Evolutionary conservation across 2,329 filamentous ascomycete genomes (phyloP).

Genomic region (Hypoxylon sp.): DNA sequence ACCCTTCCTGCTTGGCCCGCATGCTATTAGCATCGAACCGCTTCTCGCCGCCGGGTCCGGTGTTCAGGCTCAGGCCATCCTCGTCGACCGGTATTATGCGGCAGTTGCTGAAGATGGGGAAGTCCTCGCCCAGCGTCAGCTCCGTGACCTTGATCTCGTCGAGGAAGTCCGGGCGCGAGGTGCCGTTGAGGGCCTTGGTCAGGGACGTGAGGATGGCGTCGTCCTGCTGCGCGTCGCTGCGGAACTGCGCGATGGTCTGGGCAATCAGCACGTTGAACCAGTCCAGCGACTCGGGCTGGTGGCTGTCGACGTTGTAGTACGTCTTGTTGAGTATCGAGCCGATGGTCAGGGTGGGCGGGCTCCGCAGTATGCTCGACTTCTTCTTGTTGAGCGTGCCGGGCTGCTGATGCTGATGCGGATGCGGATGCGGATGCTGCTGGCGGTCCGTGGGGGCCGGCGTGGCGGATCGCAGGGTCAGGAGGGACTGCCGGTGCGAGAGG

Average conservation of each 20-base stretch:
- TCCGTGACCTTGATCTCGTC: conserved; percentile 95
- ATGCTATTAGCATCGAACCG: conserved; percentile 63
- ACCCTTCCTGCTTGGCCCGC: conserved; percentile 69
- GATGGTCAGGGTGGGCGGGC: conserved; percentile 83
- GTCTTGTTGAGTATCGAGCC: conserved; percentile 95
- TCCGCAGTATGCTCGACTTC: conserved; percentile 78
- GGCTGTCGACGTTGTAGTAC: conserved; percentile 95
- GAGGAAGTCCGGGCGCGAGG: conserved; percentile 86
- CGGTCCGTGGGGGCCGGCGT: conserved; percentile 54
- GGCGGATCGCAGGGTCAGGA: conserved; percentile 67
- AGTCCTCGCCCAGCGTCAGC: conserved; percentile 93
- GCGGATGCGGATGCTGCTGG: conserved; percentile 56
- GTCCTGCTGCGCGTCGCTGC: conserved; percentile 91
- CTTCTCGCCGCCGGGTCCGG: conserved; percentile 54
- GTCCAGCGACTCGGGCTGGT: conserved; percentile 95
- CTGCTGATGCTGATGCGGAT: too few species aligned
- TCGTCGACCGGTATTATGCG: conserved; percentile 92
- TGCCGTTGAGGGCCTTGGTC: conserved; percentile 87
- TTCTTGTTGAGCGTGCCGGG: conserved; percentile 70
- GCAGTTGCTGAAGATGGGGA: conserved; percentile 98
- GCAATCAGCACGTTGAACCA: conserved; percentile 99
- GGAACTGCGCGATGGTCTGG: conserved; percentile 95
- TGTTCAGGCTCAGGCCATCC: conserved; percentile 71
- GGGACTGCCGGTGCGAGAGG: conserved; percentile 79
- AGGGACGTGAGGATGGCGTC: conserved; percentile 89